Conservation (phyloP, 2,329 filamentous ascomycete species). For the Epichloe amarillans region DNA sequence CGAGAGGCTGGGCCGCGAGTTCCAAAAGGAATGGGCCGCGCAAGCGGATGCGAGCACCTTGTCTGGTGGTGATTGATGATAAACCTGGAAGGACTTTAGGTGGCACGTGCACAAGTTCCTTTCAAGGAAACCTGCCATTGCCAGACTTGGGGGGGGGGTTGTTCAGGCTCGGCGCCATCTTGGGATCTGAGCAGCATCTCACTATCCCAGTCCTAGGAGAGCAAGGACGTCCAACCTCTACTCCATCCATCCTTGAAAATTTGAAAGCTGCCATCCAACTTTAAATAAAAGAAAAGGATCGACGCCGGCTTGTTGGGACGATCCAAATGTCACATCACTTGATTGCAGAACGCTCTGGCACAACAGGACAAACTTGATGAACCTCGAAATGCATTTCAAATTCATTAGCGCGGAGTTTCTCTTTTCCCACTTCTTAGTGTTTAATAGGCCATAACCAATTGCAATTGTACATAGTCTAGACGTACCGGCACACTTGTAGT, state of each 20-base stretch:
- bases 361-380: background rate
- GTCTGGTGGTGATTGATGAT: constrained; percentile 15
- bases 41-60: constrained; percentile 15
- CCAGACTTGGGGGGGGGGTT: background rate
- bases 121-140: background rate
- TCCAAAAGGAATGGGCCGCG: constrained; percentile 38
- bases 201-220: background rate
- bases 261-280: background rate
- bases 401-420: constrained; percentile 3
- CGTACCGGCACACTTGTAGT: background rate
- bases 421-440: background rate
- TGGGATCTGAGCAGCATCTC: background rate
- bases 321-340: background rate
- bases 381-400: background rate
- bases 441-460: background rate
- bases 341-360: background rate
- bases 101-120: background rate
- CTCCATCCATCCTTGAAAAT: background rate
- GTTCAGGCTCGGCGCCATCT: background rate
- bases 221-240: background rate
- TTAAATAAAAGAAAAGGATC: background rate
- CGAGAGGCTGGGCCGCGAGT: constrained; percentile 39
- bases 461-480: background rate
- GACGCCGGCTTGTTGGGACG: background rate
- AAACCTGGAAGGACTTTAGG: background rate